Percentiles rank a stretch among this genome's conserved stretches.
Conservation (phyloP, 345 rosid species). For the Fremontodendron californicum region DNA sequence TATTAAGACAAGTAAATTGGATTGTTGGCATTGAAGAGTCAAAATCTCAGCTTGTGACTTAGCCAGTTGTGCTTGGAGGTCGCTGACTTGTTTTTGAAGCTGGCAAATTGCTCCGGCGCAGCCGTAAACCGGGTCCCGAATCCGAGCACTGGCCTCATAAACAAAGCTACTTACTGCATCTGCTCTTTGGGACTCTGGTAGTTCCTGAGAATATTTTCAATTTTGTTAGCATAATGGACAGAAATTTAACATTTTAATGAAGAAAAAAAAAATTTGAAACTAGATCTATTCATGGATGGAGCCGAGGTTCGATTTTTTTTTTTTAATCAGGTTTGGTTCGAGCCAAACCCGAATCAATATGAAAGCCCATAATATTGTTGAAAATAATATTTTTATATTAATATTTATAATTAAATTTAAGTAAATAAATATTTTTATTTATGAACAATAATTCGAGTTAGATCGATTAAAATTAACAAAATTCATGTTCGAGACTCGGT, state of each 20-base stretch:
- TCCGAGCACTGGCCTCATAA: conserved; percentile 78
- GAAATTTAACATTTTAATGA: not conserved
- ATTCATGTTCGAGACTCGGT: no score
- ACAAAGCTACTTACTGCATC: conserved; percentile 94
- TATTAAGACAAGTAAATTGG: conserved; percentile 40
- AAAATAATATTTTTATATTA: no score
- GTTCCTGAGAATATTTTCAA: conserved; percentile 40
- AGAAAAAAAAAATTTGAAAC: no score
- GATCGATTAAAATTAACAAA: no score
- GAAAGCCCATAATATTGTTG: no score
- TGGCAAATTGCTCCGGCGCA: conserved; percentile 59
- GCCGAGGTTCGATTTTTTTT: no score
- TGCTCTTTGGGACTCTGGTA: conserved; percentile 66
- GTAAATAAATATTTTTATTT: no score
- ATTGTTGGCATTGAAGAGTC: conserved; percentile 49
- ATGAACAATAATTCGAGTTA: no score
- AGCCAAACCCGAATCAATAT: no score
- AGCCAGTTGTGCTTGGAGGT: conserved; percentile 56
- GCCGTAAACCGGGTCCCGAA: conserved; percentile 80
- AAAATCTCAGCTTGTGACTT: conserved; percentile 53
- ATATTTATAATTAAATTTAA: no score
- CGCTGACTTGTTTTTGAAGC: conserved; percentile 53
- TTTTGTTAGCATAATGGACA: not conserved
- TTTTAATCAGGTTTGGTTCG: no score
- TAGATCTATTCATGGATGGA: no score